Base-by-base conservation (phyloP, 2,329 filamentous ascomycete genomes). In the Hymenoscyphus fructigenus region DNA sequence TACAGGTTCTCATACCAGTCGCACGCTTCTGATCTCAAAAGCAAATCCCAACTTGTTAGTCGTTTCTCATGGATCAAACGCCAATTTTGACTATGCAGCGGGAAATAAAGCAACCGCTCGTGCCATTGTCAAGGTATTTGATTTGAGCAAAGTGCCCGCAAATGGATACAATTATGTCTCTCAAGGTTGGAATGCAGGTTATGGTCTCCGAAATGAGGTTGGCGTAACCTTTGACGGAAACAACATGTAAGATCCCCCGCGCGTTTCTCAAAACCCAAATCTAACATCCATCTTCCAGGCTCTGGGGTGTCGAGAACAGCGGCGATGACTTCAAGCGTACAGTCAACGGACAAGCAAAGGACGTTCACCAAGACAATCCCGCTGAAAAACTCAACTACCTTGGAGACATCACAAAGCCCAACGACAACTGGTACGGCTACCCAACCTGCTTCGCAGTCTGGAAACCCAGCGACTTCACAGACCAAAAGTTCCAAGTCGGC, bases 181-280 rank as follows among this genome's bases (percentile, higher is more conserved):
- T 17, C 59, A 53, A 26, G 68, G 68, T 10, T 65, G 62, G 50
- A 58, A 62, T 12, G 56, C 61, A 17, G 69, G 64, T 32, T 69
- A 68, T 50, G 69, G 69, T 7, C 62, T 70, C 14, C 63, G 69
- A 26, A 70, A 70, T 55, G 66, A 69, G 15, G 67, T 70, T 38
- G 67, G 69, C 12, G 63, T 65, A 26, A 59, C 63, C 36, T 69
- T 67, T 29, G 66, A 69, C 44, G 61, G 38, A 14, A 67, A 67
- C 9, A 65, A 68, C 55, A 69, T 67, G 67, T 69, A 34, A 57
- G 67, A 36, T 10, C 1, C 59, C 32, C 56, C 17, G 14, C 14
- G 6, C n/a, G 14, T n/a, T 20, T n/a, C 2, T 59, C 4, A 34
- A 15, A 26, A 14, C 7, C 17, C 4, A 15, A 26, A 15, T 59